Percentiles rank a stretch among this genome's conserved stretches.
Conservation (phyloP, 2,329 filamentous ascomycete genomes). For the Drechslerella dactyloides region DNA sequence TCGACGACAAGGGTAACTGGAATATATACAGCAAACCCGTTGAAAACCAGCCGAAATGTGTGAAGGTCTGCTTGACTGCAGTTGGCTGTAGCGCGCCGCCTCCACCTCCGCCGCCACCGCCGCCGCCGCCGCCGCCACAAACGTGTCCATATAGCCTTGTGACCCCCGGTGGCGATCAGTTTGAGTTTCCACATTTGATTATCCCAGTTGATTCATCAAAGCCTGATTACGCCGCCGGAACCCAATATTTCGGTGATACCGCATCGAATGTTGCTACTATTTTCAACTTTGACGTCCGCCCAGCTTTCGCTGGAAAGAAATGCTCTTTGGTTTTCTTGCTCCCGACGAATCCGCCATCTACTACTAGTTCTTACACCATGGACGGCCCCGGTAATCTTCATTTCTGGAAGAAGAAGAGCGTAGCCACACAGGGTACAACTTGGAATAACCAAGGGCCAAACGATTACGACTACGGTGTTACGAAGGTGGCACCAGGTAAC, state of each 20-base stretch:
- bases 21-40: constrained; percentile 64
- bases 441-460: constrained; percentile 64
- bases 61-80: constrained; percentile 61
- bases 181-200: constrained; percentile 69
- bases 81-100: constrained; percentile 57
- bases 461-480: constrained; percentile 60
- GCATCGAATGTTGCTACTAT: constrained; percentile 65
- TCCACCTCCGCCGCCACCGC: constrained; percentile 30
- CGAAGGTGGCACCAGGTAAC: constrained; percentile 63
- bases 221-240: constrained; percentile 64
- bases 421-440: constrained; percentile 63
- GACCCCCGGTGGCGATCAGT: constrained; percentile 60
- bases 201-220: constrained; percentile 65
- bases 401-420: constrained; percentile 62
- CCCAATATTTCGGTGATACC: constrained; percentile 65
- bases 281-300: constrained; percentile 73
- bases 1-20: constrained; percentile 60
- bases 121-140: constrained; percentile 32
- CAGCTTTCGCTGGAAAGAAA: constrained; percentile 63
- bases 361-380: constrained; percentile 67
- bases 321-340: constrained; percentile 72
- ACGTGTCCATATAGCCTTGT: constrained; percentile 59
- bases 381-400: constrained; percentile 64
- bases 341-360: constrained; percentile 65
- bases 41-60: constrained; percentile 61